phyloP scores from a whole-genome alignment of 2,329 filamentous ascomycete species.

The Phoma sp. region DNA sequence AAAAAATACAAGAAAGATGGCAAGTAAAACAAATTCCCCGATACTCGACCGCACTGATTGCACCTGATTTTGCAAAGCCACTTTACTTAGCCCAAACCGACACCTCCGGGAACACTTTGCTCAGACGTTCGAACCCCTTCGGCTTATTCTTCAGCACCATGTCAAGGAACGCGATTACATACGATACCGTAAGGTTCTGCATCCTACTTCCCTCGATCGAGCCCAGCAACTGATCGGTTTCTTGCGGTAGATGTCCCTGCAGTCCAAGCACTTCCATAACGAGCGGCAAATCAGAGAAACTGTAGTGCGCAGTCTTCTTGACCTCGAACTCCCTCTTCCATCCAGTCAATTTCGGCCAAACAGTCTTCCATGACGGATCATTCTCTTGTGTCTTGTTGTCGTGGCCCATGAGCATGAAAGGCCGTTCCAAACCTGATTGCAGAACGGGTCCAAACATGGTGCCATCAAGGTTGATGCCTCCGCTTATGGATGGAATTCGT shows the following conservation, averaged over 20 bases:
- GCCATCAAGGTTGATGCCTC: constrained; percentile 47
- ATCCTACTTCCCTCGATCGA: constrained; percentile 28
- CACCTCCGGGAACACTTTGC: constrained; percentile 24
- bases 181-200: constrained; percentile 27
- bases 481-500: constrained; percentile 24
- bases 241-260: constrained; percentile 21
- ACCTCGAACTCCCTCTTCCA: constrained; percentile 40
- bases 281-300: constrained; percentile 36
- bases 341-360: constrained; percentile 28
- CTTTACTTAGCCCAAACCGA: not conserved
- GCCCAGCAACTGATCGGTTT: constrained; percentile 29
- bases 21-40: too few species aligned
- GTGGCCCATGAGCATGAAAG: constrained; percentile 35
- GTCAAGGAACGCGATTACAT: constrained; percentile 29
- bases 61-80: not conserved
- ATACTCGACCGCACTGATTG: too few species aligned
- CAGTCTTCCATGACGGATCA: constrained; percentile 34
- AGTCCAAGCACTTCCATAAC: constrained; percentile 23
- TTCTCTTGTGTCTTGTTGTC: constrained; percentile 38
- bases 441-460: constrained; percentile 33
- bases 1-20: too few species aligned
- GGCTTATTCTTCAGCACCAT: constrained; percentile 24
- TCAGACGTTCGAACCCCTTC: constrained; percentile 5
- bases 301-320: constrained; percentile 32
- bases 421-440: constrained; percentile 17